Conservation (phyloP, 2,329 filamentous ascomycete genomes). For the Ophiocordyceps unilateralis region DNA sequence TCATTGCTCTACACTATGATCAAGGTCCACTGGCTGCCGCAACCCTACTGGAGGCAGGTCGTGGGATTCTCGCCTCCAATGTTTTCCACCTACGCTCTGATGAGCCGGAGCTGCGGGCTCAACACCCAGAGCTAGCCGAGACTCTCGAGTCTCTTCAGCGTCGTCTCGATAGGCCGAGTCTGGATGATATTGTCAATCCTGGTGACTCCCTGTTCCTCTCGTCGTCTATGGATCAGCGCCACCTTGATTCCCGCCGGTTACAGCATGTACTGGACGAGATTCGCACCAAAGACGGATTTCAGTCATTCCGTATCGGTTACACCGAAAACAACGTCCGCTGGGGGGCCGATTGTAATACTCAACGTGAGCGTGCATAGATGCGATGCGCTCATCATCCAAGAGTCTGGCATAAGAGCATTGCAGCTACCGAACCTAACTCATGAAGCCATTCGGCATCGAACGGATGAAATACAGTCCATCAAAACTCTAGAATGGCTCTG, state of each 20-base stretch:
- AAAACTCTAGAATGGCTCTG: too few relatives aligned
- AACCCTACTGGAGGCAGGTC: conserved; percentile 9
- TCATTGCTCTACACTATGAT: not conserved
- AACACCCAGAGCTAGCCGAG: not conserved
- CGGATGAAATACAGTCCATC: not conserved
- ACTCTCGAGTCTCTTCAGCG: too few relatives aligned
- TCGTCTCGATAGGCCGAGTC: too few relatives aligned
- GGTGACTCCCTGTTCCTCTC: too few relatives aligned
- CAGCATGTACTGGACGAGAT: too few relatives aligned
- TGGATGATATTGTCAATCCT: too few relatives aligned
- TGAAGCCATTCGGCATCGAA: not conserved
- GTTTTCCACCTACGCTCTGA: conserved; percentile 8
- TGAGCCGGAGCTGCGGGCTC: not conserved
- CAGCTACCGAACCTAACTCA: conserved; percentile 5
- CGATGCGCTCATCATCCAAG: conserved; percentile 13
- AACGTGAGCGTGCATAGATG: conserved; percentile 12
- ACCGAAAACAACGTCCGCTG: too few relatives aligned
- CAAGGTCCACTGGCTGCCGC: conserved; percentile 2
- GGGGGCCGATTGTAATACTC: conserved; percentile 13
- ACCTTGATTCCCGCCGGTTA: too few relatives aligned
- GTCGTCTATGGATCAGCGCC: too few relatives aligned
- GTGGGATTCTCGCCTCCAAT: conserved; percentile 9
- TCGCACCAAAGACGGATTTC: too few relatives aligned
- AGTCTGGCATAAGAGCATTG: conserved; percentile 5
- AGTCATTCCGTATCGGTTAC: too few relatives aligned